A percentile compares a stretch with the other conserved stretches of the same genome.
phyloP scores from a whole-genome alignment of 2,329 filamentous ascomycete genomes.

The Cladosporium sp. region DNA sequence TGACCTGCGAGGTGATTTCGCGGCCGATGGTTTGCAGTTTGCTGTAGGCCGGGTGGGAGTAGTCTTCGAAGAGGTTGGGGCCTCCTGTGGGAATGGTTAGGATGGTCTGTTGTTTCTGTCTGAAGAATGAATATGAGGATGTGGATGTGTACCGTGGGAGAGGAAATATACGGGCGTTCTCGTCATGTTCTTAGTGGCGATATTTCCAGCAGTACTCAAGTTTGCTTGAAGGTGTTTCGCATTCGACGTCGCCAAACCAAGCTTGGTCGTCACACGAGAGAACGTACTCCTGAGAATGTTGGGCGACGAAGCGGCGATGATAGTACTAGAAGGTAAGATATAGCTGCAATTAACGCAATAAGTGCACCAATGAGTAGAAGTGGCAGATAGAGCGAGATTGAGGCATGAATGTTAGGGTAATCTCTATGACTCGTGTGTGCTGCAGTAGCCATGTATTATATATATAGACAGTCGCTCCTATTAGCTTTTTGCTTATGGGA shows the following conservation, averaged over 20 bases:
- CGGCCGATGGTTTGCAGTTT: conserved; percentile 61
- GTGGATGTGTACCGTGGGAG: conserved; percentile 31
- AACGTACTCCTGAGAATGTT: not conserved
- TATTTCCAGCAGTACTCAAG: no score
- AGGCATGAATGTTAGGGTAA: not conserved
- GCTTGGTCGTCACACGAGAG: not conserved
- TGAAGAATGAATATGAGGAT: not conserved
- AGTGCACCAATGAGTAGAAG: not conserved
- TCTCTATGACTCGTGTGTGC: no score
- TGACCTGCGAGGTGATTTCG: conserved; percentile 67
- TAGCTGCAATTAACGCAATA: not conserved
- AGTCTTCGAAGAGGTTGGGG: conserved; percentile 66
- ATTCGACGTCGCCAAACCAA: not conserved
- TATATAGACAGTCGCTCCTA: no score
- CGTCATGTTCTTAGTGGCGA: conserved; percentile 14
- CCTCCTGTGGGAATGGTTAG: conserved; percentile 36
- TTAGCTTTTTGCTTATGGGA: no score
- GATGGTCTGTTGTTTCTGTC: not conserved
- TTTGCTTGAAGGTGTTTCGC: not conserved
- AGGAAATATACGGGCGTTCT: conserved; percentile 52
- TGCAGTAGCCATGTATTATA: no score
- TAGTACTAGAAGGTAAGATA: not conserved
- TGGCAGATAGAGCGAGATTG: not conserved
- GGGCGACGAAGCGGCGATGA: not conserved
- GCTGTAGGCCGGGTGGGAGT: conserved; percentile 61